Evolutionary conservation across 495 filamentous ascomycete genomes (phyloP).

Genomic region (Polyplosphaeria fusca): DNA sequence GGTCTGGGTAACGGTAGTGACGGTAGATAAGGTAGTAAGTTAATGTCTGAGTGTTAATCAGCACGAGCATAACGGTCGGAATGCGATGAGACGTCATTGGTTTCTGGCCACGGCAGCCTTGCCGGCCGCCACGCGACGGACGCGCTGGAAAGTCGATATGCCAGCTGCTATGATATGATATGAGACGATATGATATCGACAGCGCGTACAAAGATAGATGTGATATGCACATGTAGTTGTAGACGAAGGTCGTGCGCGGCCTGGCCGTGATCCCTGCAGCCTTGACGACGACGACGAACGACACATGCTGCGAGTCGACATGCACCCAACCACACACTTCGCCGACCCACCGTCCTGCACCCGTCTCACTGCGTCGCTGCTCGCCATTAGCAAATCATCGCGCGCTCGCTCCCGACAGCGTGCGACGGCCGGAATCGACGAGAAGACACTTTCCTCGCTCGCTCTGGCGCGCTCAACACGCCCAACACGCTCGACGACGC

Average conservation of each 20-base stretch:
- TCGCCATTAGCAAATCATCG: not conserved
- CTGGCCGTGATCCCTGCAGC: not conserved
- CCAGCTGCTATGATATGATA: too few relatives aligned
- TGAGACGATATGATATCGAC: too few relatives aligned
- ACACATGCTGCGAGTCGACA: not conserved
- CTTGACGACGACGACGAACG: not conserved
- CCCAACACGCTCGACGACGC: slow-evolving; percentile 1
- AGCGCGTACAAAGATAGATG: too few relatives aligned
- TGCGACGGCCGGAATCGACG: slow-evolving; percentile 20
- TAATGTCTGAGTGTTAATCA: too few relatives aligned
- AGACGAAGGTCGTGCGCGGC: too few relatives aligned
- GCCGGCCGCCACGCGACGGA: too few relatives aligned
- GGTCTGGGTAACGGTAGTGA: too few relatives aligned
- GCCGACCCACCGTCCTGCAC: not conserved
- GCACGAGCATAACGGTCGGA: too few relatives aligned
- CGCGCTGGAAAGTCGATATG: too few relatives aligned
- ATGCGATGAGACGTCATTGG: not conserved
- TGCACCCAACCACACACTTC: not conserved
- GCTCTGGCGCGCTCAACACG: too few relatives aligned
- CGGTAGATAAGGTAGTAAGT: too few relatives aligned
- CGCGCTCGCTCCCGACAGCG: slow-evolving; percentile 12
- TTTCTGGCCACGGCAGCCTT: not conserved
- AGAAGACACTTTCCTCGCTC: not conserved
- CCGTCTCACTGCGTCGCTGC: not conserved
- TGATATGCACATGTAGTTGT: too few relatives aligned